Evolutionary conservation across 306 rosid species (phyloP), one percentile per base, ranked within the genome.

Genomic region (Abrus precatorius): DNA sequence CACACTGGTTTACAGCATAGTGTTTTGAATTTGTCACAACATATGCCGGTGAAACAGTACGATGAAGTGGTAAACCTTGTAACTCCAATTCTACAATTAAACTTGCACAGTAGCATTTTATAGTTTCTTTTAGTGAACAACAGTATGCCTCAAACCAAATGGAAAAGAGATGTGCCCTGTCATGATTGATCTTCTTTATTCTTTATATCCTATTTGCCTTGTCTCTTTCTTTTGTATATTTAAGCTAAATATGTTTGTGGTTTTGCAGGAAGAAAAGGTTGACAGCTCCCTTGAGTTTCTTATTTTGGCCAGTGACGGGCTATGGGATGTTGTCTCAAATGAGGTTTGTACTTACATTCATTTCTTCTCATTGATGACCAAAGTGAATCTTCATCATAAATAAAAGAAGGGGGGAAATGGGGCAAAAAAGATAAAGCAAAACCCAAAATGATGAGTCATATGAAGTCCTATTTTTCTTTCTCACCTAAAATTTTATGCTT

Each of bases 261-360:
- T 65, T 63, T 82, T 85, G 63, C 91, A 94, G 97, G 98, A 94
- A 80, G 97, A 88, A 87, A 94, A 88, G 80, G 83, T 94, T 65
- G 98, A 94, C 74, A 91, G 89, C 86, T 87, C 97, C 47, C 97
- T 94, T 2, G 98, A 94, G 86, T 92, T 94, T 89, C 98, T 94
- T 79, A 94, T 94, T 78, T 86, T 94, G 75, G 98, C 98, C 20
- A 94, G 98, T 77, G 98, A 94, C 66, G 98, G 98, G 64, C 81
- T 94, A 78, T 94, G 98, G 98, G 98, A 94, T 84, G 98, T 94
- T 59, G 98, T 94, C 88, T 44, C 98, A 68, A 94, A 94, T 64
- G 97, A 94, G 98, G 98, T 94, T 76, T 74, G 84, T 70, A 76
- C 53, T 32, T 52, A 63, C 47, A 71, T 74, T 71, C 48, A 69